Evolutionary conservation across 2,329 filamentous ascomycete species (phyloP), one percentile per base, ranked within the genome.

Genomic region (Neobulgaria alba): DNA sequence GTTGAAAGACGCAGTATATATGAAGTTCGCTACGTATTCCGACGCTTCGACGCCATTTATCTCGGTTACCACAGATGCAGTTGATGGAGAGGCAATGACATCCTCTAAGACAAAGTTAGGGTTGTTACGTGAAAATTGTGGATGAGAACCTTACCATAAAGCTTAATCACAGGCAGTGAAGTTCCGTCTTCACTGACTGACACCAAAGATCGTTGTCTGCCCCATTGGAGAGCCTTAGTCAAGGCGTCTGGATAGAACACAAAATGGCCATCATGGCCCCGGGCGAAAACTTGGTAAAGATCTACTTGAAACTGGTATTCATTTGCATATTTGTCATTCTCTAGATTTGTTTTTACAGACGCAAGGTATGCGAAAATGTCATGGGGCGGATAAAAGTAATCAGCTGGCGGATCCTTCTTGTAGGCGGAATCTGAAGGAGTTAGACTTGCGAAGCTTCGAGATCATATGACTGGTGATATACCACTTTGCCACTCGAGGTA

Each of bases 221-320:
- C 66, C 51, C 54, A 80, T 46, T 56, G 66, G 59, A 79, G 76
- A 0, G 72, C 65, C 31, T 66, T 67, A 10, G 55, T 49, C 7
- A 78, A 64, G 3, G 69, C 62, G 47, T 77, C 72, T 2, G 73
- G 72, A 10, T 68, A 60, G 52, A 70, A 77, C 2, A 65, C 61
- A 37, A 81, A 77, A 53, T 85, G 81, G 1, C 78, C 77, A 54
- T 85, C 80, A 49, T 83, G 77, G 3, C 74, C 72, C 1, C 64
- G 64, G 17, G 67, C 65, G 26, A 78, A 64, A 5, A 75, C 59
- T 26, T 66, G 59, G 42, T 72, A 71, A 2, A 85, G 62, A 19
- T 73, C 72, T 5, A 62, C 46, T 38, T 45, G 42, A 19, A 43
- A 46, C 5, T 61, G 47, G 52, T 71, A 75, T 50, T 79, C 73